Percentiles rank a stretch among this genome's conserved stretches.
Evolutionary conservation across 306 rosid species (phyloP).

Genomic region (Nissolia schottii): DNA sequence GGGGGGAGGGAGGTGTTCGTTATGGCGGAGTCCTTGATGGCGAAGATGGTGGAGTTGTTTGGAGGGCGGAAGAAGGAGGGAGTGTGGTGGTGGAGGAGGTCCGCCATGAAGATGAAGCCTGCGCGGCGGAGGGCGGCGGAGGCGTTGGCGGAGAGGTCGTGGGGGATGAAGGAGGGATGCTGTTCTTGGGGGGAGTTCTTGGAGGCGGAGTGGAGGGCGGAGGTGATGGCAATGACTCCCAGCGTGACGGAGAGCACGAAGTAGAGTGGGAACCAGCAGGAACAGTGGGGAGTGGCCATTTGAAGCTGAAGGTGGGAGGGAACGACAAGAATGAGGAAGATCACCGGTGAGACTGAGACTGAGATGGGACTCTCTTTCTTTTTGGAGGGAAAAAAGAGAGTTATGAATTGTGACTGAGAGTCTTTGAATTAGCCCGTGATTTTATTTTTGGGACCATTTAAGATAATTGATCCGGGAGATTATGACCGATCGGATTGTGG

Average conservation of each 20-base stretch:
- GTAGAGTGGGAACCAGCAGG: constrained; percentile 43
- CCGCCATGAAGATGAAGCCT: constrained; percentile 54
- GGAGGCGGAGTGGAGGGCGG: constrained; percentile 33
- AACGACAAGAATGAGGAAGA: no score
- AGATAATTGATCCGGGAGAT: no score
- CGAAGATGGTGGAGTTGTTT: constrained; percentile 31
- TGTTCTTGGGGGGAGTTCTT: constrained; percentile 25
- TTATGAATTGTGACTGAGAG: no score
- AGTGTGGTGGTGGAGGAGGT: constrained; percentile 48
- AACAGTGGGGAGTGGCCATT: constrained; percentile 53
- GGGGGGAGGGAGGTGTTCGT: constrained; percentile 45
- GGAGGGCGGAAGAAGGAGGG: constrained; percentile 52
- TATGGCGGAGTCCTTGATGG: constrained; percentile 34
- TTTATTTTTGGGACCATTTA: no score
- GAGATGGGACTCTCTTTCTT: no score
- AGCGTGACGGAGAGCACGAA: constrained; percentile 36
- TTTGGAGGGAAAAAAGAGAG: constrained; percentile 6
- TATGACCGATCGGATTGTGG: no score
- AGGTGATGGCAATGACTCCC: constrained; percentile 47
- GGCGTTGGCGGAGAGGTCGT: constrained; percentile 38
- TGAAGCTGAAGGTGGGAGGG: not conserved
- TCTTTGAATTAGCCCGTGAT: no score
- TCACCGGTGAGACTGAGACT: no score
- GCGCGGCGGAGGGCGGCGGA: constrained; percentile 46
- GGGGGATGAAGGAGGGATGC: constrained; percentile 11